phyloP scores from a whole-genome alignment of 306 rosid genomes.

The Cucurbita moschata region DNA sequence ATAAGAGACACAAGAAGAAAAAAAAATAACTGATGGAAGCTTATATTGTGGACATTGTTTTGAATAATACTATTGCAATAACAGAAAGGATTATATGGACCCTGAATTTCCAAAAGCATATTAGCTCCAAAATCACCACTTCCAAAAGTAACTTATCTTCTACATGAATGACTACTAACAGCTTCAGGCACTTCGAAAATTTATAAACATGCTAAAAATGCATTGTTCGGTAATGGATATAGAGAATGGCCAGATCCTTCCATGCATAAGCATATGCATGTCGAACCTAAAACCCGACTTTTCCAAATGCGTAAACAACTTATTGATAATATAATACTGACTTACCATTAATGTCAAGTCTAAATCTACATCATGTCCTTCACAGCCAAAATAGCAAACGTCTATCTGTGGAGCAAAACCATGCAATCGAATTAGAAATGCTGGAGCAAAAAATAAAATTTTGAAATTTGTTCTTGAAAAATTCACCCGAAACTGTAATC shows the following conservation, averaged over 20 bases:
- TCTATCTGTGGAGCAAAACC: conserved; percentile 36
- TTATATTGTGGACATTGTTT: background rate
- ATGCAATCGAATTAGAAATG: background rate
- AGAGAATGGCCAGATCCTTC: background rate
- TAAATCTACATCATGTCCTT: conserved; percentile 22
- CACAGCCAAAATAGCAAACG: conserved; percentile 32
- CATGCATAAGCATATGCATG: background rate
- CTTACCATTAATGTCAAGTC: conserved; percentile 37
- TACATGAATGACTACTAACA: background rate
- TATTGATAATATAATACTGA: conserved; percentile 12
- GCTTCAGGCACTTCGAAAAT: background rate
- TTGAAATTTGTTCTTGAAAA: background rate
- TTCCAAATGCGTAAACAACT: background rate
- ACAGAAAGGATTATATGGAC: background rate
- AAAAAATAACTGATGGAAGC: conserved; percentile 1
- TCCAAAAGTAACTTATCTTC: background rate
- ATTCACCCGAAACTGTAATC: background rate
- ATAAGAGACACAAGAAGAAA: conserved; percentile 13
- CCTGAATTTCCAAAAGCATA: background rate
- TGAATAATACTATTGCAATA: background rate
- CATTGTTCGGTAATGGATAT: background rate
- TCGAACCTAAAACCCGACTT: background rate
- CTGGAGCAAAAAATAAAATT: background rate
- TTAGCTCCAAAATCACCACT: background rate
- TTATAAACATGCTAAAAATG: background rate